These are phyloP conservation scores for Kwoniella dendrophila DNA, from an alignment of 768 basidiomycete species.

Conservation along the genomic window DNA sequence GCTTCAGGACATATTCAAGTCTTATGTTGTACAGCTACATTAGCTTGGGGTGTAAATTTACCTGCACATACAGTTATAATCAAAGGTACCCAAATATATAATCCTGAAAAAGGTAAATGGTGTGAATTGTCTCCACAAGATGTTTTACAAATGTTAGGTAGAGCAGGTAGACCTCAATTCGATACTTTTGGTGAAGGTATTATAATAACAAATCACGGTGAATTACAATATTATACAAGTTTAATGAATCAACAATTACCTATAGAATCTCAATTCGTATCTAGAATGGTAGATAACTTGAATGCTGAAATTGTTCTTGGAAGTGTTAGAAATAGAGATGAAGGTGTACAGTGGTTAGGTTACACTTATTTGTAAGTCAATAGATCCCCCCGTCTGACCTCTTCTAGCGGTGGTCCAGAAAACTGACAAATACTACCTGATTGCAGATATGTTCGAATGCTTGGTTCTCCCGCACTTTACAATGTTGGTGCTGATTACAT, in stretches of 20 bases:
- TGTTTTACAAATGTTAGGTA: conserved; percentile 96
- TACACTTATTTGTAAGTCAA: conserved; percentile 82
- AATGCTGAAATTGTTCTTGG: conserved; percentile 97
- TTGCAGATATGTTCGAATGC: conserved; percentile 92
- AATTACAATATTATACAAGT: conserved; percentile 94
- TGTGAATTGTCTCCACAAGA: conserved; percentile 93
- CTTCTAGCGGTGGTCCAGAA: neutral
- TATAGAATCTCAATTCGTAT: conserved; percentile 92
- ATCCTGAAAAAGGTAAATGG: conserved; percentile 98
- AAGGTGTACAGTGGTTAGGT: conserved; percentile 95
- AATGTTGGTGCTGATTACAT: conserved; percentile 85
- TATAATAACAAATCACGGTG: conserved; percentile 96
- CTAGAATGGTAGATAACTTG: conserved; percentile 87
- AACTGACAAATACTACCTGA: neutral
- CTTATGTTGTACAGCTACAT: conserved; percentile 92
- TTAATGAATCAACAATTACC: conserved; percentile 96
- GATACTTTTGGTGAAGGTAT: conserved; percentile 97
- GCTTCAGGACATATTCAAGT: conserved; percentile 89
- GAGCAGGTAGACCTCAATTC: conserved; percentile 94
- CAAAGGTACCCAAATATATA: conserved; percentile 99
- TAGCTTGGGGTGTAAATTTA: conserved; percentile 99
- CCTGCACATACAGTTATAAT: conserved; percentile 98
- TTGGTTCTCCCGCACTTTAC: conserved; percentile 83
- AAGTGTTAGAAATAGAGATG: conserved; percentile 89
- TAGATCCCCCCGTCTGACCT: neutral